Evolutionary conservation across 2,329 filamentous ascomycete species (phyloP).

Genomic region (Fusarium lyarnte): DNA sequence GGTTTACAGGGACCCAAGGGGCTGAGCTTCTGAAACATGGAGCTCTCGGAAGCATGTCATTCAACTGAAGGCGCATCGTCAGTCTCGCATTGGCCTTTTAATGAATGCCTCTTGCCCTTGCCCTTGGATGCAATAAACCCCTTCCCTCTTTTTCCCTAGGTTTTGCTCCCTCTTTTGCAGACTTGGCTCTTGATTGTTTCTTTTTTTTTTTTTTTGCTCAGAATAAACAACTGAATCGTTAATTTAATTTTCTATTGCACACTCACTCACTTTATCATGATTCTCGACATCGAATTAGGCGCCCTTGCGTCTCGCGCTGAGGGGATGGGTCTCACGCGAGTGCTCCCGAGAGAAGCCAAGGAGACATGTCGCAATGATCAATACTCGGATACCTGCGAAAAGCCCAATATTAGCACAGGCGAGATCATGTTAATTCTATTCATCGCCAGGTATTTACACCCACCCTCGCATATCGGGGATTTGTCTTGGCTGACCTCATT

Average conservation of each 20-base stretch:
- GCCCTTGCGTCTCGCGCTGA: conserved; percentile 11
- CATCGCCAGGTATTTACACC: conserved; percentile 16
- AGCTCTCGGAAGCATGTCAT: conserved; percentile 8
- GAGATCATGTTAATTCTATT: conserved; percentile 25
- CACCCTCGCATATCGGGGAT: not conserved
- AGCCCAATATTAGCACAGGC: conserved; percentile 26
- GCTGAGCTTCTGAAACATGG: conserved; percentile 40
- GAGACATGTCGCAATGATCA: conserved; percentile 26
- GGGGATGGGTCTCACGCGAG: conserved; percentile 23
- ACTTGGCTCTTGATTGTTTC: not conserved
- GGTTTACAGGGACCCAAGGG: conserved; percentile 3
- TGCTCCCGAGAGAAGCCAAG: conserved; percentile 32
- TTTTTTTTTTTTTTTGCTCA: not conserved
- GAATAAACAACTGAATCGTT: not conserved
- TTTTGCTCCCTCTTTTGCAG: conserved; percentile 4
- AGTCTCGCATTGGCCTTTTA: conserved; percentile 13
- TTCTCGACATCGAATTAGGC: conserved; percentile 14
- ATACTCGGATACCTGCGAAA: conserved; percentile 38
- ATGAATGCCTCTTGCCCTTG: conserved; percentile 15
- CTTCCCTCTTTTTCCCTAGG: not conserved
- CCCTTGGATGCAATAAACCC: not conserved
- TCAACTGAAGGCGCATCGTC: not conserved
- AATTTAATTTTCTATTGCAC: conserved; percentile 10
- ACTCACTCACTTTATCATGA: conserved; percentile 16
- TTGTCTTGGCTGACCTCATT: not conserved